Percentiles rank a stretch among this genome's conserved stretches.
Conservation (phyloP, 768 basidiomycete genomes). For the Neoboletus brunneissimus region DNA sequence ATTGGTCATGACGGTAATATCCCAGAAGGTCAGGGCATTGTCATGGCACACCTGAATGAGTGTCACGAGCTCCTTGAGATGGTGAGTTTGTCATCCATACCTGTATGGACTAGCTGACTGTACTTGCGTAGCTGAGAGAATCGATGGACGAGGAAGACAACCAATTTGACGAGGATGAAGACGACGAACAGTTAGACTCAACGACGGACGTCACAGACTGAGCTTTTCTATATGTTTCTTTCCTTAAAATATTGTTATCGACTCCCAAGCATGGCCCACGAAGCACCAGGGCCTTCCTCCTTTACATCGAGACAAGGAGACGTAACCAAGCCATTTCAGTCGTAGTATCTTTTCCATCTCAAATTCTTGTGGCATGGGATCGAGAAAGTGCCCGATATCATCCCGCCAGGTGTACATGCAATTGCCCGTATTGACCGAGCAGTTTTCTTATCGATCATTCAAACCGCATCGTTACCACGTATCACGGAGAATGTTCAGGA, state of each 20-base stretch:
- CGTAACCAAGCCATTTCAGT: not conserved
- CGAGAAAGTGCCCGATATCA: not conserved
- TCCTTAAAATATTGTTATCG: not conserved
- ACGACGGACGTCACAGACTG: slow-evolving; percentile 11
- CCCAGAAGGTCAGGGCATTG: slow-evolving; percentile 94
- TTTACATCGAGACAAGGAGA: not conserved
- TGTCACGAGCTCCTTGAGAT: slow-evolving; percentile 96
- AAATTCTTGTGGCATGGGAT: not conserved
- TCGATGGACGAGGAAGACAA: slow-evolving; percentile 73
- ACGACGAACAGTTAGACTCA: slow-evolving; percentile 32
- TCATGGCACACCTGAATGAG: slow-evolving; percentile 94
- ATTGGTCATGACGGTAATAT: slow-evolving; percentile 82
- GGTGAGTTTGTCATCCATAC: slow-evolving; percentile 43
- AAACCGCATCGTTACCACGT: not conserved
- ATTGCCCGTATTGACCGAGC: not conserved
- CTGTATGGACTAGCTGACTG: not conserved
- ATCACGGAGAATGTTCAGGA: no score
- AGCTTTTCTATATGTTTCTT: not conserved
- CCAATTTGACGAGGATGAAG: slow-evolving; percentile 52
- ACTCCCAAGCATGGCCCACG: not conserved
- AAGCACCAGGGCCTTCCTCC: not conserved
- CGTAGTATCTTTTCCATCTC: no score
- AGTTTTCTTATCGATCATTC: not conserved
- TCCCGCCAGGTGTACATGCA: no score
- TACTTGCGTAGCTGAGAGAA: slow-evolving; percentile 56